phyloP scores from a whole-genome alignment of 2,329 filamentous ascomycete species.

The Arthrobotrys musiformis region DNA sequence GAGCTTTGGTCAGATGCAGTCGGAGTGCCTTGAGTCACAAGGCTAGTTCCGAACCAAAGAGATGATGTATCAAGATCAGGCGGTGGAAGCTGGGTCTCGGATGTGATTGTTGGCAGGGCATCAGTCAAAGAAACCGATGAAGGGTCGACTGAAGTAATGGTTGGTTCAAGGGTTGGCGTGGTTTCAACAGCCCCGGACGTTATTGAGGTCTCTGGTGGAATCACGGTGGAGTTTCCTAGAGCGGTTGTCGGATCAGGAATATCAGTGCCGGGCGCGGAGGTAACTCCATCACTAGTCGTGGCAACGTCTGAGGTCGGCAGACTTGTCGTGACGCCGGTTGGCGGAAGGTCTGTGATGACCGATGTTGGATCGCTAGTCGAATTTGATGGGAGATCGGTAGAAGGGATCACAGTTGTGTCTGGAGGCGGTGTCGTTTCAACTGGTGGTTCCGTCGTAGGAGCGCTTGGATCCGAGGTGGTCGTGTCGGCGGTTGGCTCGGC shows the following conservation, averaged over 20 bases:
- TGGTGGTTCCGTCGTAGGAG: conserved; percentile 48
- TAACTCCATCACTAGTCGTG: conserved; percentile 25
- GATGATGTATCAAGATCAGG: conserved; percentile 71
- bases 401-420: conserved; percentile 28
- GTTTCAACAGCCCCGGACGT: conserved; percentile 59
- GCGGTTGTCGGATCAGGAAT: conserved; percentile 59
- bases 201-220: conserved; percentile 3
- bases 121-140: conserved; percentile 63
- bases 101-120: conserved; percentile 65
- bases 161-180: conserved; percentile 56
- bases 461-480: conserved; percentile 40
- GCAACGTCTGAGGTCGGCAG: conserved; percentile 41
- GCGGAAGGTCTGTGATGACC: conserved; percentile 50
- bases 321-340: conserved; percentile 54
- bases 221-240: conserved; percentile 60
- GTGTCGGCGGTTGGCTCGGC: conserved; percentile 48
- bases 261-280: neutral
- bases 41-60: conserved; percentile 58
- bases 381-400: conserved; percentile 56
- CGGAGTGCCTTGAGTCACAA: conserved; percentile 54
- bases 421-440: neutral
- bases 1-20: conserved; percentile 63
- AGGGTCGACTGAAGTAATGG: conserved; percentile 20
- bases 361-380: conserved; percentile 51
- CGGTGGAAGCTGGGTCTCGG: conserved; percentile 69